Percentiles rank a stretch among this genome's conserved stretches.
Conservation (phyloP, 1,139 yeast genomes). For the Candida labiduridarum region DNA sequence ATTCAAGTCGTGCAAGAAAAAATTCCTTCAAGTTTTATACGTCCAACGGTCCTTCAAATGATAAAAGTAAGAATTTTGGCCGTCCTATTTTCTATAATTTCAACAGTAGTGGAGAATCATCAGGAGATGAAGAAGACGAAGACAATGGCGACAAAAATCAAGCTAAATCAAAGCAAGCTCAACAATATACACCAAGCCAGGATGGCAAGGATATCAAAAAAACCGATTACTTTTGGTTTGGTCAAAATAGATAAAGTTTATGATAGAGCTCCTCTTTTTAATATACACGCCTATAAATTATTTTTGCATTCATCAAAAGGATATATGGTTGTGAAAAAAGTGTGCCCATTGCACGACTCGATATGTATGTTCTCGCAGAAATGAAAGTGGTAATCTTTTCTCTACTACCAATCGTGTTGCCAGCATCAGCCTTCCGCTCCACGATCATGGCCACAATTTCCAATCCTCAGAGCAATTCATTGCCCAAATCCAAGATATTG, state of each 20-base stretch:
- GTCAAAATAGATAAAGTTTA: constrained; percentile 11
- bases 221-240: constrained; percentile 12
- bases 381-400: too few relatives aligned
- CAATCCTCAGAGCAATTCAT: neutral
- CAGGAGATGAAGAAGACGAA: constrained; percentile 15
- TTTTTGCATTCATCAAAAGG: neutral
- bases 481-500: constrained; percentile 23
- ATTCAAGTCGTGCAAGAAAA: constrained; percentile 23
- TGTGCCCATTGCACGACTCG: too few relatives aligned
- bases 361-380: too few relatives aligned
- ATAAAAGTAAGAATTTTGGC: constrained; percentile 11
- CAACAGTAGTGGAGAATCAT: constrained; percentile 21
- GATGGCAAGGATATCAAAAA: neutral
- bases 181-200: neutral
- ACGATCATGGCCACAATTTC: constrained; percentile 4
- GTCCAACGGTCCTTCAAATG: constrained; percentile 12
- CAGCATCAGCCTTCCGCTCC: too few relatives aligned
- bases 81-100: constrained; percentile 39
- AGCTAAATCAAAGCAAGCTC: neutral
- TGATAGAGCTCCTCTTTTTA: neutral
- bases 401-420: too few relatives aligned
- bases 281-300: neutral
- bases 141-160: neutral
- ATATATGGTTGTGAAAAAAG: too few relatives aligned
- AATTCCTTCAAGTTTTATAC: constrained; percentile 38